Evolutionary conservation across 306 rosid species (phyloP).

Genomic region (Begonia fuchsioides): DNA sequence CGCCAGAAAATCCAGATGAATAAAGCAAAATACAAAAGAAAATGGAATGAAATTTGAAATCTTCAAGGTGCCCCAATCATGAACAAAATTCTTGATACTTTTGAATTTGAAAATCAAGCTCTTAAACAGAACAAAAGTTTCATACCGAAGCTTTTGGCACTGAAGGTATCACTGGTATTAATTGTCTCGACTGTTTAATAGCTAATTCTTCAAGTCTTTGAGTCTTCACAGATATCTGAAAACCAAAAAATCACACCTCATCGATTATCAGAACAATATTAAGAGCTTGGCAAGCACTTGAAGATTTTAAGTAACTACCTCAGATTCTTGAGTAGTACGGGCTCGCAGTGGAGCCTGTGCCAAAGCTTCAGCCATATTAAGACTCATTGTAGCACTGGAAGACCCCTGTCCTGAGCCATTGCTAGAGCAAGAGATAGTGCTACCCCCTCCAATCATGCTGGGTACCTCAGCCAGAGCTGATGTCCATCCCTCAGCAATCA

Average conservation of each 20-base stretch:
- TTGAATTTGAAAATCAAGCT: too few species aligned
- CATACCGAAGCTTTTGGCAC: constrained; percentile 79
- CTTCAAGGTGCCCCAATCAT: too few species aligned
- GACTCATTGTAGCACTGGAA: constrained; percentile 37
- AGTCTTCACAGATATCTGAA: constrained; percentile 58
- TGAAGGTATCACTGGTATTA: constrained; percentile 89
- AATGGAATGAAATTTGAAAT: too few species aligned
- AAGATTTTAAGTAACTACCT: constrained; percentile 8
- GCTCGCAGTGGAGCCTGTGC: constrained; percentile 74
- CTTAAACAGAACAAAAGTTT: constrained; percentile 2
- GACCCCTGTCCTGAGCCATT: constrained; percentile 1
- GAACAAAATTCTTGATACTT: too few species aligned
- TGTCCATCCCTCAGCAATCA: constrained; percentile 94
- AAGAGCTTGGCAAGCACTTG: not conserved
- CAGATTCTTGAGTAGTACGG: constrained; percentile 67
- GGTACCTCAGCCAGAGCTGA: constrained; percentile 93
- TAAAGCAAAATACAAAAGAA: too few species aligned
- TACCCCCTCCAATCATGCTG: constrained; percentile 42
- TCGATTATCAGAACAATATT: too few species aligned
- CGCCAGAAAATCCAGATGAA: too few species aligned
- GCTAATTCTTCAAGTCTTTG: constrained; percentile 98
- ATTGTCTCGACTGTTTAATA: constrained; percentile 86
- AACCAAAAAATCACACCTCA: constrained; percentile 6
- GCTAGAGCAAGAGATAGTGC: constrained; percentile 11
- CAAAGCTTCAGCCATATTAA: constrained; percentile 97